Evolutionary conservation across 306 rosid species (phyloP).

Genomic region (Fragaria nilgerrensis): DNA sequence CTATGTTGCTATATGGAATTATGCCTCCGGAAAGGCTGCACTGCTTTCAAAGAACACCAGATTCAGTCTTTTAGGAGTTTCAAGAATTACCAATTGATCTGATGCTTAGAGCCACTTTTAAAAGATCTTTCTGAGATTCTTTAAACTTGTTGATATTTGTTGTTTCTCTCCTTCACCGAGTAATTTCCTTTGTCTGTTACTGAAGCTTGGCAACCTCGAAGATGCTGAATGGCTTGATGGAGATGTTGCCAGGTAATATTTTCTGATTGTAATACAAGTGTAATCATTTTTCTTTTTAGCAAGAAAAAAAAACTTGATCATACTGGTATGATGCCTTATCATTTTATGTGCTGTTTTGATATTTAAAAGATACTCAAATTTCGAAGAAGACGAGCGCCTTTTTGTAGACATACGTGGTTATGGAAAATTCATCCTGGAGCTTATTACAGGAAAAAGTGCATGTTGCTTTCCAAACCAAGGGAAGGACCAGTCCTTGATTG

Average conservation of each 20-base stretch:
- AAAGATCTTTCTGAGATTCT: not conserved
- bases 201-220: slow-evolving; percentile 19
- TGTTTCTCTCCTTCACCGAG: not conserved
- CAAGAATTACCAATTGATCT: not conserved
- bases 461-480: slow-evolving; percentile 3
- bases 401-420: slow-evolving; percentile 23
- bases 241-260: not conserved
- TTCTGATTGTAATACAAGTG: not conserved
- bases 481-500: slow-evolving; percentile 17
- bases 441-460: slow-evolving; percentile 22
- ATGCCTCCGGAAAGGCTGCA: not conserved
- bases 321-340: not conserved
- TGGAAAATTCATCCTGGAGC: slow-evolving; percentile 31
- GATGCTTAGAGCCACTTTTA: not conserved
- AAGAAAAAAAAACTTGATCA: not conserved
- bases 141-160: not conserved
- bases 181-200: slow-evolving; percentile 6
- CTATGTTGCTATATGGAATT: not conserved
- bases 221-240: slow-evolving; percentile 23
- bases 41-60: not conserved
- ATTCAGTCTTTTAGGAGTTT: not conserved
- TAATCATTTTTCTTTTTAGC: not conserved
- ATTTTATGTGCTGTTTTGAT: not conserved
- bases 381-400: slow-evolving; percentile 10
- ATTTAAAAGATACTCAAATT: slow-evolving; percentile 12